phyloP scores from a whole-genome alignment of 1,284 basidiomycete genomes.

The Pholiota adiposa region DNA sequence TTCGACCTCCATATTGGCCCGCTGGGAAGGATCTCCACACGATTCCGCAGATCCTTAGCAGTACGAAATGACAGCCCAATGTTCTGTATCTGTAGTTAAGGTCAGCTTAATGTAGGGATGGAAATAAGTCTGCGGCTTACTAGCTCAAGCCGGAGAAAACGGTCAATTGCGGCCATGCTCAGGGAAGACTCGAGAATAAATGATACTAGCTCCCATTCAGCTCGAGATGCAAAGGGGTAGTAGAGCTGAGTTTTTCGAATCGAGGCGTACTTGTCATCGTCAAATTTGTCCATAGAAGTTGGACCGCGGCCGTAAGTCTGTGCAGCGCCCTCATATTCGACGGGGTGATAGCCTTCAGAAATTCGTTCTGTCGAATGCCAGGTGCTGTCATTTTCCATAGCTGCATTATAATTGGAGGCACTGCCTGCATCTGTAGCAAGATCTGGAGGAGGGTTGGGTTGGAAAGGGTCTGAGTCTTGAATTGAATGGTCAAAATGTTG shows the following conservation, averaged over 20 bases:
- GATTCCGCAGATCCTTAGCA: conserved; percentile 29
- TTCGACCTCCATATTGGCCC: not conserved
- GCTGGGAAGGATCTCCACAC: not conserved
- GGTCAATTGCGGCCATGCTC: conserved; percentile 29
- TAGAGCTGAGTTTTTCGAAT: conserved; percentile 25
- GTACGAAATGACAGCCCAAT: conserved; percentile 28
- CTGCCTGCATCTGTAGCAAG: too few species aligned
- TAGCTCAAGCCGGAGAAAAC: conserved; percentile 18
- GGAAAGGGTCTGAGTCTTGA: too few species aligned
- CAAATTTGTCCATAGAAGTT: conserved; percentile 30
- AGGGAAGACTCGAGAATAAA: conserved; percentile 30
- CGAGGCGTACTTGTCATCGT: conserved; percentile 25
- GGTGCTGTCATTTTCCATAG: not conserved
- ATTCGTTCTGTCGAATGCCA: not conserved
- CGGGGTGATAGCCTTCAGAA: not conserved
- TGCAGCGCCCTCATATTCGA: not conserved
- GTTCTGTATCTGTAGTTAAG: not conserved
- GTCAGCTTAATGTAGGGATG: not conserved
- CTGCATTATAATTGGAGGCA: too few species aligned
- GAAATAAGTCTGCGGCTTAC: not conserved
- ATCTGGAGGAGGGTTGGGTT: too few species aligned
- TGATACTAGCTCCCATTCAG: conserved; percentile 33
- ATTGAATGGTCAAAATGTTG: too few species aligned
- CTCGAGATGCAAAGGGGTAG: conserved; percentile 32
- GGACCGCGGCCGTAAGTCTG: not conserved